These are phyloP conservation scores for Sclerotinia borealis DNA, from an alignment of 2,329 filamentous ascomycete genomes.

Conservation along the genomic window DNA sequence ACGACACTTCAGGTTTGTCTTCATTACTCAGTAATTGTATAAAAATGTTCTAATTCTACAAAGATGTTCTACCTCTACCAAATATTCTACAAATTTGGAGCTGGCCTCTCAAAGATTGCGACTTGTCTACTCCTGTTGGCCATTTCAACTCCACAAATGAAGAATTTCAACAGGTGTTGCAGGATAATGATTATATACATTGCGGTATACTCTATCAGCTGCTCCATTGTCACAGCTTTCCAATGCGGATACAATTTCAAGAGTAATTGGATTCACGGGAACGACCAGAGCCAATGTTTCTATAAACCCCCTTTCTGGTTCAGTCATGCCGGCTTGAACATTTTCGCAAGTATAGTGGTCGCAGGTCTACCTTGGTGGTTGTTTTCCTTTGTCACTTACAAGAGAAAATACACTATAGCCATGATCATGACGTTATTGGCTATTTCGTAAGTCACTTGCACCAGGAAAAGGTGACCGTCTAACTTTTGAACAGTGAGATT, in stretches of 20 bases:
- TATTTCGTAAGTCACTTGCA: conserved; percentile 6
- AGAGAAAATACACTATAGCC: conserved; percentile 14
- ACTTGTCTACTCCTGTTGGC: conserved; percentile 16
- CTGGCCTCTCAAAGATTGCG: conserved; percentile 16
- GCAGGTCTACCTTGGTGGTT: conserved; percentile 13
- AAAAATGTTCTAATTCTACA: conserved; percentile 1
- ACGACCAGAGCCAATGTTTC: conserved; percentile 15
- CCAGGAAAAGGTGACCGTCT: background rate
- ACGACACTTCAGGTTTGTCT: background rate
- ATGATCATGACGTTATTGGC: conserved; percentile 11
- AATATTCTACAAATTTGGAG: conserved; percentile 17
- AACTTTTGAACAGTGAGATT: background rate
- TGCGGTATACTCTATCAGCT: conserved; percentile 5
- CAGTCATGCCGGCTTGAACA: conserved; percentile 15
- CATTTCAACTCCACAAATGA: conserved; percentile 16
- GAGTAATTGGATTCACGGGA: conserved; percentile 14
- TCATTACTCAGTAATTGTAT: background rate
- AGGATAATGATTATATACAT: conserved; percentile 15
- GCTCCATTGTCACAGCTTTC: conserved; percentile 15
- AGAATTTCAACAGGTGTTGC: conserved; percentile 13
- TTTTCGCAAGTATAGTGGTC: conserved; percentile 11
- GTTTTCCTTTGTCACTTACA: conserved; percentile 14
- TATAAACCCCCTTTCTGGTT: conserved; percentile 17
- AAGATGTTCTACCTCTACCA: conserved; percentile 20
- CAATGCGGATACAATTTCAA: conserved; percentile 15